Base-by-base conservation (phyloP, 306 rosid species). In the Canavalia gladiata region DNA sequence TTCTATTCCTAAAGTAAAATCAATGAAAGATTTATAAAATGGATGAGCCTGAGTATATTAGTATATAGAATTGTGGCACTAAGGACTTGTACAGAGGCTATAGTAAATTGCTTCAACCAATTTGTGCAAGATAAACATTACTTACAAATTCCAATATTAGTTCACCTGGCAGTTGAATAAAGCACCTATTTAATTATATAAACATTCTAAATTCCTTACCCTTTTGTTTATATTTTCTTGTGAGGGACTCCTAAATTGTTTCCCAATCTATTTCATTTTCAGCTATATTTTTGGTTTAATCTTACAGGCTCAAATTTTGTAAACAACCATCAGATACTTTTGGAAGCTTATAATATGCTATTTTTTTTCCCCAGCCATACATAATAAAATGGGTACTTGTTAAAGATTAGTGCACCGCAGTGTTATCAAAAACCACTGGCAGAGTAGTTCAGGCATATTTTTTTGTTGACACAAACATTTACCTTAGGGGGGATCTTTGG, bases 1-100 rank as follows among this genome's bases (percentile, higher is more conserved):
- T 34, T 62, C 65, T 52, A 55, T 62, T 66, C 52, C 60, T 71
- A 12, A 43, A 8, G 73, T 68, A 68, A 29, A 83, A 63, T 54
- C 18, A 11, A 34, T 70, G 62, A 35, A 50, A 72, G 57, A 66
- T 60, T 28, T 73, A 52, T 62, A 68, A 64, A 18, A 60, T 52
- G 47, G 70, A 72, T 72, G 37, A 77, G 18, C 73, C 63, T 41
- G 68, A 52, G 42, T 66, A 30, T 57, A 13, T 75, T 70, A 33
- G 46, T 65, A n/a, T 77, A 46, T 46, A 31, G 4, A 35, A 66
- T 7, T 8, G 37, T 78, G 69, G n/a, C 8, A 3, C 45, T 39
- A 56, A 56, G 57, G 13, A 39, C 29, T 59, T 57, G 69, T 46
- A 72, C 56, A 42, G 42, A 42, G 13, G 25, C 8, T 41, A 41